Evolutionary conservation across 73 alveolate species (phyloP).

Genomic region (Blepharisma japonicum): DNA sequence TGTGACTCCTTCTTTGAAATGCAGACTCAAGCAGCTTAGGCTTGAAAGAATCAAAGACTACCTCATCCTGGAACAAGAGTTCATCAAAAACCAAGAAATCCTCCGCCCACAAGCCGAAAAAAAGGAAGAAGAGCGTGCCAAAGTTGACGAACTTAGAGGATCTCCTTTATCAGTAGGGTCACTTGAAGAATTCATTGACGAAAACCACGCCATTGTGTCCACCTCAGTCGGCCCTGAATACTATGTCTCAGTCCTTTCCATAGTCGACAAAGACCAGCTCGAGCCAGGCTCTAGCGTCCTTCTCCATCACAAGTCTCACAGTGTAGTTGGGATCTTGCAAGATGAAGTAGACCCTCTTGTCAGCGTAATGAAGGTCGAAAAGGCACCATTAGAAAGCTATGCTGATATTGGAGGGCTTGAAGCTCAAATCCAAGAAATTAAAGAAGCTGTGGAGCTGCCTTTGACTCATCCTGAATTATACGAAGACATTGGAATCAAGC

Average conservation of each 20-base stretch:
- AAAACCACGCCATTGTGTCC: conserved; percentile 93
- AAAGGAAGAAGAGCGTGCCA: conserved; percentile 77
- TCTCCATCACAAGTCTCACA: conserved; percentile 72
- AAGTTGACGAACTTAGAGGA: conserved; percentile 95
- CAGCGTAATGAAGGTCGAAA: conserved; percentile 97
- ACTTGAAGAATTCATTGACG: conserved; percentile 97
- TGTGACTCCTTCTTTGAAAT: too few relatives aligned
- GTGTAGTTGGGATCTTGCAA: conserved; percentile 93
- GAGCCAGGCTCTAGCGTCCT: conserved; percentile 98
- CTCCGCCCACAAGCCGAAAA: too few relatives aligned
- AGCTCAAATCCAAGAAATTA: conserved; percentile 90
- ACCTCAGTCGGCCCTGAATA: conserved; percentile 93
- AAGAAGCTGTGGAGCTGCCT: conserved; percentile 97
- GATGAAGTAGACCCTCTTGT: conserved; percentile 99
- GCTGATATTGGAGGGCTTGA: conserved; percentile 99
- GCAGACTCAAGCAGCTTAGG: too few relatives aligned
- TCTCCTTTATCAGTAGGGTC: conserved; percentile 96
- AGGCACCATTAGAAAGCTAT: conserved; percentile 98
- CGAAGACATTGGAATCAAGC: conserved; percentile 99
- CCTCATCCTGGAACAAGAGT: too few relatives aligned
- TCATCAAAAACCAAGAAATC: too few relatives aligned
- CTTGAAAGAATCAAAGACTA: too few relatives aligned
- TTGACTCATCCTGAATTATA: conserved; percentile 98
- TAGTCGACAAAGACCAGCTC: conserved; percentile 97
- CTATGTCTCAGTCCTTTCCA: conserved; percentile 92